Base-by-base conservation (phyloP, 1,284 basidiomycete genomes). In the Microbotryum scabiosae region DNA sequence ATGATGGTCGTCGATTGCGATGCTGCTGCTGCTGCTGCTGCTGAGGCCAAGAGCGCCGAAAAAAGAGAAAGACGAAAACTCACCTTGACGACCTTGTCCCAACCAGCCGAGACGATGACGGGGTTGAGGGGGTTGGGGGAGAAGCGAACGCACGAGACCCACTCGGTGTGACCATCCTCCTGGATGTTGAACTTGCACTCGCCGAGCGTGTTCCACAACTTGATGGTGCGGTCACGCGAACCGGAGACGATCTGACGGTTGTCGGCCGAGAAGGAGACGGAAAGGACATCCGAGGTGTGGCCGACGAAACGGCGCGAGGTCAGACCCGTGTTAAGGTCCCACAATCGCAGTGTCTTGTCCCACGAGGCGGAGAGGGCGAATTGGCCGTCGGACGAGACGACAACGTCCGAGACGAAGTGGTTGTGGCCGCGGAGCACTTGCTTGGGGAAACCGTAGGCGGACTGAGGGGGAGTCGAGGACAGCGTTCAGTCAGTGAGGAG, bases 1-100 rank as follows among this genome's bases (percentile, higher is more conserved):
- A 41, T 12, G 36, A 41, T 41, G 36, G 36, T 41, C 14, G 36
- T 4, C 2, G 36, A 9, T 9, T 30, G 59, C 23, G 54, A 49
- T 25, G 14, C 25, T 12, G 23, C 14, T 28, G 23, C 47, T 14
- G 47, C 23, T 49, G 21, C 10, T 28, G 41, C 59, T 10, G 30
- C 47, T 49, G 1, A 9, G 51, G 25, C 23, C 51, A 52, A 4
- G 0, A 23, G 25, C n/a, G 30, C 51, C 26, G 32, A 51, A 62
- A n/a, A 47, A 41, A n/a, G 45, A 41, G 59, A 52, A 45, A 32
- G 32, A 7, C 59, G 48, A 76, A 12, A 4, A 21, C 86, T 81
- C 75, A 97, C 94, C 87, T 98, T 99, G 76, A 98, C 96, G 69
- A 97, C 90, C 83, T 97, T 98, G 83, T 98, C 96, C 96, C 96